Percentiles rank a stretch among this genome's conserved stretches.
phyloP scores from a whole-genome alignment of 306 rosid species.

The Pyrus bretschneideri region DNA sequence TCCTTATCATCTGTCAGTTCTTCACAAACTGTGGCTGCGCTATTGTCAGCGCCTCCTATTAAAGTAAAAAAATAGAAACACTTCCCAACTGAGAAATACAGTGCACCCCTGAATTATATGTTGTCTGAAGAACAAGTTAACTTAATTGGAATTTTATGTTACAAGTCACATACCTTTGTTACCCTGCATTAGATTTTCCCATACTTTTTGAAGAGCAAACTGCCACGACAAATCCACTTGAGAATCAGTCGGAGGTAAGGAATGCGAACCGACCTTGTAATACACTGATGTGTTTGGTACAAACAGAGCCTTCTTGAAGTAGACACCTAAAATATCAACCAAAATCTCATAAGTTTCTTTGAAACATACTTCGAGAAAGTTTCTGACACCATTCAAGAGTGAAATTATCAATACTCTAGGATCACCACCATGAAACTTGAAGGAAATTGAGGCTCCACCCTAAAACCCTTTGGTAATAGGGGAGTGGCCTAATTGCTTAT shows the following conservation, averaged over 20 bases:
- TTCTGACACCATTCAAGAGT: background rate
- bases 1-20: slow-evolving; percentile 52
- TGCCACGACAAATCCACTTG: slow-evolving; percentile 90
- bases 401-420: background rate
- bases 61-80: slow-evolving; percentile 9
- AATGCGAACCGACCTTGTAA: slow-evolving; percentile 73
- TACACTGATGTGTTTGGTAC: slow-evolving; percentile 75
- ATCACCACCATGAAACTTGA: background rate
- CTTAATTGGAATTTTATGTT: background rate
- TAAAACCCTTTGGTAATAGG: background rate
- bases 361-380: background rate
- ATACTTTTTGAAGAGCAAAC: slow-evolving; percentile 60
- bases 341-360: background rate
- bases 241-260: slow-evolving; percentile 37
- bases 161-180: slow-evolving; percentile 45
- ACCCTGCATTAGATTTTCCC: slow-evolving; percentile 72
- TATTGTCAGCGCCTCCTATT: slow-evolving; percentile 38
- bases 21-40: slow-evolving; percentile 25
- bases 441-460: background rate
- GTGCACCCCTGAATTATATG: background rate
- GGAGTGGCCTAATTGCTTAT: background rate
- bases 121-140: background rate
- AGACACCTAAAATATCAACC: slow-evolving; percentile 49
- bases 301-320: slow-evolving; percentile 84
- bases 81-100: background rate